Base-by-base conservation (phyloP, 352 stramenopile genomes). In the Aphanomyces invadans region DNA sequence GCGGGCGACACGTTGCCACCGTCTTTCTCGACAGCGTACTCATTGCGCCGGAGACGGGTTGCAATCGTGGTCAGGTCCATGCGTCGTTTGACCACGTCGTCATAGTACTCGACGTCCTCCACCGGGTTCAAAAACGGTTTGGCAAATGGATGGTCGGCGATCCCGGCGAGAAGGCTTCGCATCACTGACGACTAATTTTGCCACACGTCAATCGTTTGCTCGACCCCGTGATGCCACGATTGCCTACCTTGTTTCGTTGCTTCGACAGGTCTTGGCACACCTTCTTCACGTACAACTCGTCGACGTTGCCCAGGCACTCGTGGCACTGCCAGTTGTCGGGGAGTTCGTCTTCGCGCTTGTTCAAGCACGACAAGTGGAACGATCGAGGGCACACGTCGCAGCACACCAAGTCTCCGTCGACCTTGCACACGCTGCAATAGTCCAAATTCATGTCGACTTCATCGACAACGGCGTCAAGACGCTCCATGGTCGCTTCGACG, bases 381-480 rank as follows among this genome's bases (percentile, higher is more conserved):
- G 89, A 91, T 25, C 91, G 79, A 4, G 92, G 92, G 59, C 94
- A 98, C 31, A 88, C 82, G 46, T 93, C 88, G 66, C 94, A 98
- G 68, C 83, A 96, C 4, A 97, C 77, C 1, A 97, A 63, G 67
- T 95, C 85, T n/a, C 89, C 90, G 26, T 78, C 79, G 9, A 75
- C 75, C 15, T 80, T 69, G 65, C 94, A 98, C 2, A 94, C 77
- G 67, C 87, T 82, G 61, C 84, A 93, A 53, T 87, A 93, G 70
- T 93, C 84, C 32, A 93, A 70, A 57, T 93, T 93, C 17, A 77
- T 76, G 59, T 93, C 84, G 3, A 90, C 70, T 65, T 92, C 83
- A 21, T 76, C 86, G 1, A 87, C 77, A 0, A 76, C 74, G 9
- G 65, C 79, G 46, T n/a, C n/a, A n/a, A n/a, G n/a, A n/a, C 70